Evolutionary conservation across 1,284 basidiomycete genomes (phyloP).

Genomic region (Chondrostereum purpureum): DNA sequence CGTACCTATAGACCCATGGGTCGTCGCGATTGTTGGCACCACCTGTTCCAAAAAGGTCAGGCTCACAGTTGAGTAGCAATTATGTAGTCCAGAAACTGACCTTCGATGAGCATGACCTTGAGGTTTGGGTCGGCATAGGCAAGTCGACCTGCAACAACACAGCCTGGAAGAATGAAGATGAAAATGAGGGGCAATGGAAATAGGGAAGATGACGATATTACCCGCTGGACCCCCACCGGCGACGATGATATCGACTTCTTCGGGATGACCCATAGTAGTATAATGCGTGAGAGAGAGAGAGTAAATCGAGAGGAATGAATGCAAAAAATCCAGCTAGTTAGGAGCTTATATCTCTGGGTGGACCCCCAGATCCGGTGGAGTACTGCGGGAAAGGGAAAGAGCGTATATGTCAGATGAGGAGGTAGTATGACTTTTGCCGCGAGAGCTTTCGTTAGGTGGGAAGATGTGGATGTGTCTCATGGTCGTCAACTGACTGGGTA

Average conservation of each 20-base stretch:
- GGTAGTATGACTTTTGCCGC: background rate
- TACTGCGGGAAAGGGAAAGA: background rate
- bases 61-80: background rate
- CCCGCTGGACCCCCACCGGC: slow-evolving; percentile 59
- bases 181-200: slow-evolving; percentile 6
- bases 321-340: background rate
- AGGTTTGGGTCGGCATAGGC: slow-evolving; percentile 66
- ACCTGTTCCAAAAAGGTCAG: slow-evolving; percentile 25
- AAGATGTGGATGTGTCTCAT: background rate
- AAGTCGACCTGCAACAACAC: slow-evolving; percentile 61
- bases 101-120: slow-evolving; percentile 72
- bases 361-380: background rate
- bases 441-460: background rate
- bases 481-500: background rate
- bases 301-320: background rate
- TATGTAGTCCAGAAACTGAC: slow-evolving; percentile 21
- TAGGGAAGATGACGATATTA: slow-evolving; percentile 14
- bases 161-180: slow-evolving; percentile 31
- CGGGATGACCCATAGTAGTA: slow-evolving; percentile 42
- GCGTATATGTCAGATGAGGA: background rate
- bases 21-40: slow-evolving; percentile 69
- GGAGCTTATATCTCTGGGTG: background rate
- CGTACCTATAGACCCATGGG: slow-evolving; percentile 61
- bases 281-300: background rate
- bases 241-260: slow-evolving; percentile 72